These are phyloP conservation scores for Boletus smithii DNA, from an alignment of 1,284 basidiomycete genomes.

Conservation along the genomic window DNA sequence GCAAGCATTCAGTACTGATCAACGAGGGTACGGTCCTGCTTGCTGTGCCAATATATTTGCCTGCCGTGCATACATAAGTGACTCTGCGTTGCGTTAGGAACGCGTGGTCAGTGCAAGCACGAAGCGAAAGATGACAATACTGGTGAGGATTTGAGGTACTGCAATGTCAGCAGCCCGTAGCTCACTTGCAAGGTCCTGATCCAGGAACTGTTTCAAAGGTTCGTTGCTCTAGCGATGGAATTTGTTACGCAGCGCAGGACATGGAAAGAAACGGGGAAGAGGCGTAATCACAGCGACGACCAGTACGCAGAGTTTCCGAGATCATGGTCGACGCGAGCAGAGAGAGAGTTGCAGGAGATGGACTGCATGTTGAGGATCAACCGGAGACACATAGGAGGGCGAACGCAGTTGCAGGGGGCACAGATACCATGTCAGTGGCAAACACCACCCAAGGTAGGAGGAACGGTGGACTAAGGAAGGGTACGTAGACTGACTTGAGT, in stretches of 20 bases:
- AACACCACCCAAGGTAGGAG: constrained; percentile 20
- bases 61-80: constrained; percentile 28
- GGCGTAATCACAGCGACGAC: constrained; percentile 9
- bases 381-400: constrained; percentile 7
- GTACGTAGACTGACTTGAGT: constrained; percentile 9
- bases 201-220: constrained; percentile 24
- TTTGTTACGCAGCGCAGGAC: constrained; percentile 21
- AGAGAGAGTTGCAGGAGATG: constrained; percentile 27
- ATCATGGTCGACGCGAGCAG: constrained; percentile 29
- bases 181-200: constrained; percentile 16
- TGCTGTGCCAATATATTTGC: constrained; percentile 20
- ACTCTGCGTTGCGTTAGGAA: constrained; percentile 12
- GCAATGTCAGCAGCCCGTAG: constrained; percentile 4
- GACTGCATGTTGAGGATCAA: constrained; percentile 22
- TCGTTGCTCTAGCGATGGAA: constrained; percentile 26
- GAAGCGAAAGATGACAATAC: constrained; percentile 27
- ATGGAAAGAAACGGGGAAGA: constrained; percentile 19
- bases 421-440: constrained; percentile 12
- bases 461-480: background rate
- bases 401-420: constrained; percentile 7
- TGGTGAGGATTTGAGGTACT: constrained; percentile 26
- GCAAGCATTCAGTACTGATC: constrained; percentile 6
- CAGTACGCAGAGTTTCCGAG: constrained; percentile 25
- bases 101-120: too few species aligned
- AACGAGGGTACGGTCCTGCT: constrained; percentile 21